Percentiles rank a stretch among this genome's conserved stretches.
These are phyloP conservation scores for Trametes gibbosa DNA, from an alignment of 768 basidiomycete species.

Conservation along the genomic window DNA sequence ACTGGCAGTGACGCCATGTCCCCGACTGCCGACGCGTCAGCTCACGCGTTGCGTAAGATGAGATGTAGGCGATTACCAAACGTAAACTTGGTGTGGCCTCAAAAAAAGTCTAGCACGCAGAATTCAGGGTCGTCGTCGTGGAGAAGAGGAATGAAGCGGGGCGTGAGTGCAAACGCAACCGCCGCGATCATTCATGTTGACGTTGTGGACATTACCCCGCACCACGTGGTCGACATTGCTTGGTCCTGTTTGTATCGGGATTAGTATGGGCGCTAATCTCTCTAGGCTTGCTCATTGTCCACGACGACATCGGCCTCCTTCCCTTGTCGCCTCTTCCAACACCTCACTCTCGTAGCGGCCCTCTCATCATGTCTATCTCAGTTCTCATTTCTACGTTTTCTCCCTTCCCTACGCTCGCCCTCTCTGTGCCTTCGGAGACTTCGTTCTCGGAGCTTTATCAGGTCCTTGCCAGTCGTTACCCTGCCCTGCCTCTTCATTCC, in stretches of 20 bases:
- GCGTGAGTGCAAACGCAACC: too few relatives aligned
- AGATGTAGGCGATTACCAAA: neutral
- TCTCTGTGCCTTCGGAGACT: conserved; percentile 43
- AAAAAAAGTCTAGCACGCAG: too few relatives aligned
- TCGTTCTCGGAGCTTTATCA: conserved; percentile 40
- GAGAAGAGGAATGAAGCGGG: neutral
- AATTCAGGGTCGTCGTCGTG: neutral
- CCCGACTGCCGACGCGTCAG: neutral
- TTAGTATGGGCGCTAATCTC: neutral
- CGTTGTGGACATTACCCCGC: conserved; percentile 1
- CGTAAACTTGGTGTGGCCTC: too few relatives aligned
- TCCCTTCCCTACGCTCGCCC: conserved; percentile 55
- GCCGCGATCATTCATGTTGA: too few relatives aligned
- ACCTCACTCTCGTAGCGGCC: neutral
- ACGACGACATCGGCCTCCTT: neutral
- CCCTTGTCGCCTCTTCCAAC: neutral
- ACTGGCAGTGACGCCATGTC: conserved; percentile 18
- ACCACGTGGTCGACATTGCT: conserved; percentile 8
- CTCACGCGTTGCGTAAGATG: neutral
- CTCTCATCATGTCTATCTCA: conserved; percentile 42
- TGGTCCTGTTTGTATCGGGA: neutral
- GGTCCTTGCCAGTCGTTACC: conserved; percentile 45
- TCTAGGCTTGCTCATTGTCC: conserved; percentile 1
- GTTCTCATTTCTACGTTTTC: conserved; percentile 59
- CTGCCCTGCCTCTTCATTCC: conserved; percentile 40